Evolutionary conservation across 306 rosid genomes (phyloP), one percentile per base, ranked within the genome.

Genomic region (Pyrus bretschneideri): DNA sequence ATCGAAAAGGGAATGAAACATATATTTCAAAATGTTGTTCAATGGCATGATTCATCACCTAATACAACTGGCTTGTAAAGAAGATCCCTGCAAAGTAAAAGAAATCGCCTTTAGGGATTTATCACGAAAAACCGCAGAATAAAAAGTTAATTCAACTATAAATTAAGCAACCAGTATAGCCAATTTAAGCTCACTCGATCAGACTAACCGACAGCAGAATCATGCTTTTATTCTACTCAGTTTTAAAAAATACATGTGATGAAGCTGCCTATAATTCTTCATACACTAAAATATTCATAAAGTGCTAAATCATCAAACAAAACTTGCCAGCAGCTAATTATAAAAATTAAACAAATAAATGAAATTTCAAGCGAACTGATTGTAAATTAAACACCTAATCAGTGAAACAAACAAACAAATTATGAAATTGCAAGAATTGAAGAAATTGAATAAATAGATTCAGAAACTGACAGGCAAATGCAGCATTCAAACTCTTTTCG

Each of bases 1-100:
- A 33, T 72, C 4, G 38, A 72, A 42, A 40, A n/a, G 52, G 14
- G 9, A 45, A 27, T 6, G 3, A 22, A 67, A 17, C 33, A 11
- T 21, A 55, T 2, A 29, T 1, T 68, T 44, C 5, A 61, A 23
- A 29, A 46, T 52, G 54, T 21, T 18, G 23, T 55, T 55, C 18
- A 54, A 31, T 6, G 6, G 40, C 51, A 12, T 8, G 25, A 23
- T 72, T 58, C 3, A 93, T 90, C 84, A 91, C 98, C 75, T 62
- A 93, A 89, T 45, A 91, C 98, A 75, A 91, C 84, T 35, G 98
- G 98, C 88, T 93, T 93, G 92, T 86, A 82, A 42, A 93, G 80
- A 70, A 93, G 87, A 85, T 93, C 97, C 89, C 98, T 93, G 93
- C 85, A 88, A 33, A 55, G 66, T 33, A 71, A 71, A 33, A 19